phyloP scores from a whole-genome alignment of 768 basidiomycete genomes.

The Tricholoma saponaceum region DNA sequence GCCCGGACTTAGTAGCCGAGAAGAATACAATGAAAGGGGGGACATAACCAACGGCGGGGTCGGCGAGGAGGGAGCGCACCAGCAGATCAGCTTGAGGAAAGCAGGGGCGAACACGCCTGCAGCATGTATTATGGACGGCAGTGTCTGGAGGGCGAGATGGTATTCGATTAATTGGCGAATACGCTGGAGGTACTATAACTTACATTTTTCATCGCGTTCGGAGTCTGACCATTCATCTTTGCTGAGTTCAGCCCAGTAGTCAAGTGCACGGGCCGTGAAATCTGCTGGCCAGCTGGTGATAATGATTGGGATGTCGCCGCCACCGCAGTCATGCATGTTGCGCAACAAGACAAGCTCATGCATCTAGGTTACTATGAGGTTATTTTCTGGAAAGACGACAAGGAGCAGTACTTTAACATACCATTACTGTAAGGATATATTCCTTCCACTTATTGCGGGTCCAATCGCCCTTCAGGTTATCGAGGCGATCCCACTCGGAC shows the following conservation, averaged over 20 bases:
- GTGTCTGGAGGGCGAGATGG: conserved; percentile 2
- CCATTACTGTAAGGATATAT: not conserved
- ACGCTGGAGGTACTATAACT: not conserved
- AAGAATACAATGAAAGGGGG: conserved; percentile 19
- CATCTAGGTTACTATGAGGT: conserved; percentile 8
- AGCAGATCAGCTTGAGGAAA: conserved; percentile 18
- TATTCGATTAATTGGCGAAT: not conserved
- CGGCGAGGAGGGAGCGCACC: conserved; percentile 16
- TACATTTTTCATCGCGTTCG: conserved; percentile 14
- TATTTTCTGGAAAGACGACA: not conserved
- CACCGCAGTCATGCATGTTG: conserved; percentile 24
- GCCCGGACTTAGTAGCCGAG: not conserved
- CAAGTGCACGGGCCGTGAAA: conserved; percentile 16
- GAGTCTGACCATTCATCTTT: conserved; percentile 13
- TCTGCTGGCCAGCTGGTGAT: conserved; percentile 15
- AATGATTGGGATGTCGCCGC: conserved; percentile 22
- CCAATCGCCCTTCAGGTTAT: conserved; percentile 2
- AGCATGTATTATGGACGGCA: conserved; percentile 4
- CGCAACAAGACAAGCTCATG: conserved; percentile 21
- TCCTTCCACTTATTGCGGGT: not conserved
- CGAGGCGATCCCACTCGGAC: conserved; percentile 11
- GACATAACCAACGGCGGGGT: conserved; percentile 17
- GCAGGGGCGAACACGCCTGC: conserved; percentile 7
- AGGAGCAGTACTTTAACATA: not conserved
- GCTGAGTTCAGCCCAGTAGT: conserved; percentile 23